Evolutionary conservation across 257 asterid species (phyloP).

Genomic region (Plectranthus barbatus): DNA sequence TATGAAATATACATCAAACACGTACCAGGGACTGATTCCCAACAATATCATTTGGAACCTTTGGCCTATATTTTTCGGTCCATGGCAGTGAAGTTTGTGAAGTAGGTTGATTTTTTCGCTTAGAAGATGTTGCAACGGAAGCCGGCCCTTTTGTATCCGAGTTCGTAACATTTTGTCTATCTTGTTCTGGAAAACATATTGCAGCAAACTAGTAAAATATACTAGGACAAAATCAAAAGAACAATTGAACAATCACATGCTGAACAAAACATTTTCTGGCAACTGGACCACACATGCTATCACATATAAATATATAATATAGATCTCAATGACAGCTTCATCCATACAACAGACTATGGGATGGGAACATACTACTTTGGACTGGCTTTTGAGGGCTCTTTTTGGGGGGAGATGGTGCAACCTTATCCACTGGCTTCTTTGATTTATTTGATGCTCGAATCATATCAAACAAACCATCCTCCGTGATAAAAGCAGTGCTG

Average conservation of each 20-base stretch:
- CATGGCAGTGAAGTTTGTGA: constrained; percentile 53
- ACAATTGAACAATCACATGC: not conserved
- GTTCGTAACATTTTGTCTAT: constrained; percentile 21
- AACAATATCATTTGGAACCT: constrained; percentile 62
- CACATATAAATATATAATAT: not conserved
- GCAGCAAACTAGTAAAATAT: not conserved
- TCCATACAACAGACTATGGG: constrained; percentile 4
- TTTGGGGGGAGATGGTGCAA: constrained; percentile 53
- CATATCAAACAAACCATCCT: constrained; percentile 86
- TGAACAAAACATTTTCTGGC: not conserved
- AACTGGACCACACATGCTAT: not conserved
- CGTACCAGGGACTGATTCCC: constrained; percentile 92
- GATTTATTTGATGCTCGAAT: constrained; percentile 65
- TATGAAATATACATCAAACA: constrained; percentile 14
- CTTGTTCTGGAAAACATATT: constrained; percentile 29
- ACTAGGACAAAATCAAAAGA: not conserved
- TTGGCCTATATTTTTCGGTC: constrained; percentile 89
- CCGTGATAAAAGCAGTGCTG: constrained; percentile 82
- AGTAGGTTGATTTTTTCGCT: constrained; percentile 32
- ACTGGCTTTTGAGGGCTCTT: constrained; percentile 44
- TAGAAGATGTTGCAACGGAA: constrained; percentile 31
- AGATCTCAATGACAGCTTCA: constrained; percentile 4
- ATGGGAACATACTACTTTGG: constrained; percentile 27
- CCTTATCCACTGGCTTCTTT: constrained; percentile 41
- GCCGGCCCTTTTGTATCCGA: constrained; percentile 35